Evolutionary conservation across 257 asterid species (phyloP).

Genomic region (Penstemon eatonii): DNA sequence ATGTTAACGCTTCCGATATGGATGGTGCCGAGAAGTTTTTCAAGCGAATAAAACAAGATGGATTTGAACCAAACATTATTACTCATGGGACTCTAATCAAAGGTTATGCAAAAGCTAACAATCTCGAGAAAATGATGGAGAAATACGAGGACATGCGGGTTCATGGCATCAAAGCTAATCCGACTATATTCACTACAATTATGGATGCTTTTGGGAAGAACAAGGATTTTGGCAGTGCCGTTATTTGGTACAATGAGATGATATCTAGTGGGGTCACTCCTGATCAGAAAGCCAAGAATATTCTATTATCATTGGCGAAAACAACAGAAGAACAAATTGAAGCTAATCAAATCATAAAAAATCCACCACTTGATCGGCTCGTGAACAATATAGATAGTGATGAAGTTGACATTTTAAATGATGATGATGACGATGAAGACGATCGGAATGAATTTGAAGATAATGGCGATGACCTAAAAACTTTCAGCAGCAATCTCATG

Average conservation of each 20-base stretch:
- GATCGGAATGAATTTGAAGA: constrained; percentile 25
- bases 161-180: constrained; percentile 62
- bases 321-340: constrained; percentile 71
- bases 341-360: constrained; percentile 62
- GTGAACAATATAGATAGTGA: constrained; percentile 21
- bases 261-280: constrained; percentile 56
- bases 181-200: constrained; percentile 71
- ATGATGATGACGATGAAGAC: constrained; percentile 26
- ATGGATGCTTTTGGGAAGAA: constrained; percentile 94
- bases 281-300: constrained; percentile 84
- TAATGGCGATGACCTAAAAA: constrained; percentile 24
- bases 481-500: constrained; percentile 24
- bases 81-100: constrained; percentile 79
- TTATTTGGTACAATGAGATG: constrained; percentile 86
- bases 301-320: constrained; percentile 83
- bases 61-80: constrained; percentile 66
- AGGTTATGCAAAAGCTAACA: constrained; percentile 70
- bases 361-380: constrained; percentile 16
- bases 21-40: constrained; percentile 92
- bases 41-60: constrained; percentile 74
- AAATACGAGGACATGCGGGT: constrained; percentile 71
- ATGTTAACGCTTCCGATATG: constrained; percentile 85
- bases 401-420: constrained; percentile 25
- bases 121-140: constrained; percentile 86
- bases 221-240: constrained; percentile 72